Evolutionary conservation across 1,284 basidiomycete species (phyloP), one percentile per base, ranked within the genome.

Genomic region (Vanrija sp.): DNA sequence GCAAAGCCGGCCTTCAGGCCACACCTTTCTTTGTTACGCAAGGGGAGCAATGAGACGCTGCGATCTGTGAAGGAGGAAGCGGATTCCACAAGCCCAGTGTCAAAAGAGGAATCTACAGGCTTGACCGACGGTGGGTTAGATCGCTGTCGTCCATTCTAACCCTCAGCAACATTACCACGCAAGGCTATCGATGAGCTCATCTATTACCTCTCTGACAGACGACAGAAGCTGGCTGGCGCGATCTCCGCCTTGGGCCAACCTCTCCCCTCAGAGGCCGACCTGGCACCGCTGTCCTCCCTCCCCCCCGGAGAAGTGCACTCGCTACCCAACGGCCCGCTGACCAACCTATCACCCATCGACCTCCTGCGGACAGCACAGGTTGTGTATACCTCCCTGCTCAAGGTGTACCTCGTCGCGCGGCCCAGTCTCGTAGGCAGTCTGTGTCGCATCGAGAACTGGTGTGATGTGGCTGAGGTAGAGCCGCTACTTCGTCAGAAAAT

Each of bases 371-470:
- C 88, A 50, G 94, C 93, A 0, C 93, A 96, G 76, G 85, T 97
- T 19, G 89, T 98, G 19, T 93, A 98, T 71, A 98, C 96, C 0
- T 92, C 90, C 8, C 78, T 98, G 61, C 94, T 98, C 79, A 96
- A 96, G 77, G 87, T 88, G 9, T 98, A 96, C 73, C 78, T 98
- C 19, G 81, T 89, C 38, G 87, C 88, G 28, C 82, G 89, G 54
- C 93, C 95, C 0, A 85, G 83, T 9, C 78, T 98, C 56, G 79
- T 98, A 5, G 92, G 91, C 0, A 85, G 91, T 23, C 75, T 98
- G 43, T 98, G 95, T 75, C 83, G 96, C 39, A 81, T 95, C 40
- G 85, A 90, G 19, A 98, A 98, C 74, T 98, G 93, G 91, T 98
- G 94, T 75, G 92, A 98, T 69, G 92, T 98, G 0, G 85, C 86